Percentiles rank a stretch among this genome's conserved stretches.
phyloP scores from a whole-genome alignment of 2,329 filamentous ascomycete species.

The Aspergillus intermedius region DNA sequence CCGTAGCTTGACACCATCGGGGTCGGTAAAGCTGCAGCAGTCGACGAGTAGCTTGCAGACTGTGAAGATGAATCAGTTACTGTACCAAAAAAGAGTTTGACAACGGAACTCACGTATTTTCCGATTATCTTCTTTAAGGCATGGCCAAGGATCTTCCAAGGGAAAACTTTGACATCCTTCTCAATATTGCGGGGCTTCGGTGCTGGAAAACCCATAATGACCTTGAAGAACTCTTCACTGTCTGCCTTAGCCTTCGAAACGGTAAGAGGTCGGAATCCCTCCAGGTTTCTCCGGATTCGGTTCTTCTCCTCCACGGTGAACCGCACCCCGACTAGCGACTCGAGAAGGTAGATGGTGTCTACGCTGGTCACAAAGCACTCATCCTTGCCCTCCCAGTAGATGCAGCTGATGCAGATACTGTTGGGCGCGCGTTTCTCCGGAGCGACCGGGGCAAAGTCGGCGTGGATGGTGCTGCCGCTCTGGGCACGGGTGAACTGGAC shows the following conservation, averaged over 20 bases:
- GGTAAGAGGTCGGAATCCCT: constrained; percentile 86
- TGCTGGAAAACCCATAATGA: constrained; percentile 95
- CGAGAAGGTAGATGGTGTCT: constrained; percentile 90
- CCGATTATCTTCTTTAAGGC: constrained; percentile 97
- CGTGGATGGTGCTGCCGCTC: constrained; percentile 70
- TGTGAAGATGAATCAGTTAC: constrained; percentile 26
- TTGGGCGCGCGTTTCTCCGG: constrained; percentile 72
- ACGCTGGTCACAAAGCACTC: constrained; percentile 94
- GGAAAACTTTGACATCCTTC: constrained; percentile 98
- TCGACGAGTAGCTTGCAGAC: constrained; percentile 65
- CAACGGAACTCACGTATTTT: constrained; percentile 66
- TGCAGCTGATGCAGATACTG: constrained; percentile 94
- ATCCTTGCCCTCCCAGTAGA: constrained; percentile 87
- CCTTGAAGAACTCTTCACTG: constrained; percentile 95
- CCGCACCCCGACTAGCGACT: constrained; percentile 75
- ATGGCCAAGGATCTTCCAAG: constrained; percentile 81
- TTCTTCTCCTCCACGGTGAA: constrained; percentile 99
- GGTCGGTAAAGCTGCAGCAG: constrained; percentile 43
- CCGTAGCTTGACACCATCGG: constrained; percentile 36
- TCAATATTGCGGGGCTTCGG: constrained; percentile 97
- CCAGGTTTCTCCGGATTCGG: constrained; percentile 87
- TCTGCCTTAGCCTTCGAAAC: constrained; percentile 90
- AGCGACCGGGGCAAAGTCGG: constrained; percentile 71
- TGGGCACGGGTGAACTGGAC: constrained; percentile 85
- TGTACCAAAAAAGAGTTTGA: constrained; percentile 15